Conservation (phyloP, 2,329 filamentous ascomycete genomes). For the Aspergillus hortae region DNA sequence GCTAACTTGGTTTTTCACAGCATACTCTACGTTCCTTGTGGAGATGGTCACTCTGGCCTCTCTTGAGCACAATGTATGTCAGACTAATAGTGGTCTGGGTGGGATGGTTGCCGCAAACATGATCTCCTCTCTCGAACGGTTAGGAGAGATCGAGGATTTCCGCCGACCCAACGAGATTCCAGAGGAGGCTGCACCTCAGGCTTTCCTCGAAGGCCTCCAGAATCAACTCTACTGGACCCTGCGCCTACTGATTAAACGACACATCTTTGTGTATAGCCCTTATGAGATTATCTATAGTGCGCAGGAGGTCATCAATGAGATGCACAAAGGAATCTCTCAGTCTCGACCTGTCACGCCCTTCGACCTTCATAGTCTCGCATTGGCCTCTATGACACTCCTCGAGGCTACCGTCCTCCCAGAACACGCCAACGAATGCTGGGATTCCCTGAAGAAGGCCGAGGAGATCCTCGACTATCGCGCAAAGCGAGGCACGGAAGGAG, state of each 20-base stretch:
- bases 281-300: conserved; percentile 41
- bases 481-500: conserved; percentile 23
- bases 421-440: conserved; percentile 37
- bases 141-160: conserved; percentile 35
- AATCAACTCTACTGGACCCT: conserved; percentile 42
- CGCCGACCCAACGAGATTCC: conserved; percentile 24
- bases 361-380: conserved; percentile 39
- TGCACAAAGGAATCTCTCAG: conserved; percentile 32
- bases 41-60: conserved; percentile 35
- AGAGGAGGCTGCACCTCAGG: conserved; percentile 22
- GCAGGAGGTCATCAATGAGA: conserved; percentile 37
- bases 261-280: conserved; percentile 40
- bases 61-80: conserved; percentile 32
- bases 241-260: conserved; percentile 40
- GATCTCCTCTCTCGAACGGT: conserved; percentile 35
- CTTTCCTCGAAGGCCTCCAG: conserved; percentile 36
- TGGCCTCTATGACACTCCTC: conserved; percentile 41
- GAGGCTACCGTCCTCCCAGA: conserved; percentile 41
- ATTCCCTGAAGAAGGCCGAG: conserved; percentile 49
- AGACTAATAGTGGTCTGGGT: conserved; percentile 33
- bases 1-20: conserved; percentile 15
- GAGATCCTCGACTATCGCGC: conserved; percentile 46
- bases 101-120: conserved; percentile 36
- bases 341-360: conserved; percentile 35
- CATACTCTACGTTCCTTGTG: conserved; percentile 35